Evolutionary conservation across 2,329 filamentous ascomycete species (phyloP), one percentile per base, ranked within the genome.

Genomic region (Leptographium wingfieldii): DNA sequence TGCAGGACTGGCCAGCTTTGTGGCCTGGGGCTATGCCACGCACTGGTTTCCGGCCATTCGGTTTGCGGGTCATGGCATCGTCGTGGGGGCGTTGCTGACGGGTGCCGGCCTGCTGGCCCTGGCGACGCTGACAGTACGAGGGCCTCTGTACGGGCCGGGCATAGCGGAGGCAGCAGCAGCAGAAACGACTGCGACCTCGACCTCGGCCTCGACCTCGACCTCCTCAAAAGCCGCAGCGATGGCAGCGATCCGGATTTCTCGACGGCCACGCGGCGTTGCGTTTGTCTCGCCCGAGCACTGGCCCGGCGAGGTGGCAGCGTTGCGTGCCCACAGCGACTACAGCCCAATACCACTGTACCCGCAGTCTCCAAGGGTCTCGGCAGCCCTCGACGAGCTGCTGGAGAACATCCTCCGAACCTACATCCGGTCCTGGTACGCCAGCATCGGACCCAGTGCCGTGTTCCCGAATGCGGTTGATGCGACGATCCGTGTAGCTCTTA

Each of bases 401-500:
- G 82, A 86, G 57, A 76, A 91, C 58, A 82, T 95, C 58, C 73
- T 90, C 64, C 82, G 88, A 64, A 90, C 96, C 70, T 96, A 95
- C 70, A 83, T 99, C 60, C 83, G 81, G 61, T 86, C 86, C 55
- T 99, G 94, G 94, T 97, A 96, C 72, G 80, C 79, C 38, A 82
- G 84, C 68, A 96, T 99, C 69, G 96, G 90, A 74, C 80, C 79
- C 63, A 90, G 87, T 67, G 84, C 86, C 1, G 80, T 46, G 0
- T 99, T 99, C 67, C 78, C 86, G 60, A 87, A 96, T 70, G 87
- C 96, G 73, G 86, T 97, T 61, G 92, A 99, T 72, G 84, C 81
- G 65, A 81, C 84, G 5, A 83, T 96, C 64, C 84, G 94, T 54
- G 75, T 81, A 62, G 90, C 88, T 14, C 73, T 97, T 63, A 76